Evolutionary conservation across 805 yeast species (phyloP).

Genomic region (Naumovozyma baii): DNA sequence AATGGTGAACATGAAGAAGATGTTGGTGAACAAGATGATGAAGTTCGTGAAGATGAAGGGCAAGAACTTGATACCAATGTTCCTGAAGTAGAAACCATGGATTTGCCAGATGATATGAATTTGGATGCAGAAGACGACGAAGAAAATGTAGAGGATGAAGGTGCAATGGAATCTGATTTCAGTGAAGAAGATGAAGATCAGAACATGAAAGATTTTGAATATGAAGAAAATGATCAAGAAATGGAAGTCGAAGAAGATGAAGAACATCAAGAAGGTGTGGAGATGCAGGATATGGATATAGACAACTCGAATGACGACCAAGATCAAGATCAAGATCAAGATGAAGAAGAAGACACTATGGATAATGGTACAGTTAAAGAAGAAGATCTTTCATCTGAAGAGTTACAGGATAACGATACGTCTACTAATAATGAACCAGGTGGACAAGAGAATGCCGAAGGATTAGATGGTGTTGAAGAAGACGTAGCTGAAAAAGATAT

Average conservation of each 20-base stretch:
- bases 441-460: conserved; percentile 40
- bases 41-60: conserved; percentile 55
- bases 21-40: conserved; percentile 76
- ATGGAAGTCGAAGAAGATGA: conserved; percentile 26
- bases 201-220: conserved; percentile 53
- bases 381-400: conserved; percentile 24
- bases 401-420: conserved; percentile 23
- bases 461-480: conserved; percentile 44
- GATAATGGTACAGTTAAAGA: conserved; percentile 32
- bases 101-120: conserved; percentile 86
- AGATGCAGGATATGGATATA: conserved; percentile 18
- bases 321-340: conserved; percentile 25
- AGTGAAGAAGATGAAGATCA: conserved; percentile 55
- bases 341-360: conserved; percentile 19
- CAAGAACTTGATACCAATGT: conserved; percentile 64
- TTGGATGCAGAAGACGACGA: conserved; percentile 71
- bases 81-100: conserved; percentile 79
- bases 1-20: conserved; percentile 57
- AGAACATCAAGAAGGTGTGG: conserved; percentile 34
- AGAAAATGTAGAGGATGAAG: conserved; percentile 37
- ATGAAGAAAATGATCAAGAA: conserved; percentile 40
- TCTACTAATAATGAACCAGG: conserved; percentile 30
- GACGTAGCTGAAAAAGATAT: conserved; percentile 37
- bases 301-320: conserved; percentile 21
- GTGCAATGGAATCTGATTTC: conserved; percentile 29